phyloP scores from a whole-genome alignment of 345 rosid species.

The Linum tenue region DNA sequence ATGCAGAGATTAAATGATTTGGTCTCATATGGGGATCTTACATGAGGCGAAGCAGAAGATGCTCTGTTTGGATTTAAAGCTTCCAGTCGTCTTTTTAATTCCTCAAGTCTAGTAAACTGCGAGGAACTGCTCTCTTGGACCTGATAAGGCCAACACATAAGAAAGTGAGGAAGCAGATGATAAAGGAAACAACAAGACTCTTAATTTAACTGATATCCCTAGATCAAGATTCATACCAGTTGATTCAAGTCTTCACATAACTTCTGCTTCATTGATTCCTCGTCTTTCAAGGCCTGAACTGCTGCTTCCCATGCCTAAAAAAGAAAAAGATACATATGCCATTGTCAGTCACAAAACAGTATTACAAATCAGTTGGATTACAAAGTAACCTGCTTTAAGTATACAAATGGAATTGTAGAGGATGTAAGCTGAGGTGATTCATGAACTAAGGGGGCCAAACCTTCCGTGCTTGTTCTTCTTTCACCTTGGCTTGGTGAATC shows the following conservation, averaged over 20 bases:
- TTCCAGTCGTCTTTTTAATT: conserved; percentile 63
- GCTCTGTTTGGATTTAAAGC: conserved; percentile 62
- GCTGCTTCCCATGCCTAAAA: conserved; percentile 67
- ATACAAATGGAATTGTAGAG: not conserved
- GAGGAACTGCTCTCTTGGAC: conserved; percentile 68
- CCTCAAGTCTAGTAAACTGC: conserved; percentile 72
- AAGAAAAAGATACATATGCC: conserved; percentile 3
- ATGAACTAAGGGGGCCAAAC: conserved; percentile 27
- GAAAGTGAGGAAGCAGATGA: not conserved
- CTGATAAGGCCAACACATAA: conserved; percentile 24
- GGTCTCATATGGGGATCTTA: conserved; percentile 28
- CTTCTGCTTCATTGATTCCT: conserved; percentile 69
- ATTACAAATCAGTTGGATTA: not conserved
- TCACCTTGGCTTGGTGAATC: conserved; percentile 58
- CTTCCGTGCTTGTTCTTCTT: conserved; percentile 75
- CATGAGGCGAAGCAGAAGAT: conserved; percentile 33
- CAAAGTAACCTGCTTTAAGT: no score
- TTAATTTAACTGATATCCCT: not conserved
- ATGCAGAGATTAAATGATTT: not conserved
- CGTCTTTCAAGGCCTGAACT: conserved; percentile 49
- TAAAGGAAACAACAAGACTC: not conserved
- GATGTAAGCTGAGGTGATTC: not conserved
- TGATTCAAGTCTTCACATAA: conserved; percentile 72
- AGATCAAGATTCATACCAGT: conserved; percentile 41
- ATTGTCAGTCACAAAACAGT: not conserved